Evolutionary conservation across 2,329 filamentous ascomycete genomes (phyloP).

Genomic region (Nemania sp.): DNA sequence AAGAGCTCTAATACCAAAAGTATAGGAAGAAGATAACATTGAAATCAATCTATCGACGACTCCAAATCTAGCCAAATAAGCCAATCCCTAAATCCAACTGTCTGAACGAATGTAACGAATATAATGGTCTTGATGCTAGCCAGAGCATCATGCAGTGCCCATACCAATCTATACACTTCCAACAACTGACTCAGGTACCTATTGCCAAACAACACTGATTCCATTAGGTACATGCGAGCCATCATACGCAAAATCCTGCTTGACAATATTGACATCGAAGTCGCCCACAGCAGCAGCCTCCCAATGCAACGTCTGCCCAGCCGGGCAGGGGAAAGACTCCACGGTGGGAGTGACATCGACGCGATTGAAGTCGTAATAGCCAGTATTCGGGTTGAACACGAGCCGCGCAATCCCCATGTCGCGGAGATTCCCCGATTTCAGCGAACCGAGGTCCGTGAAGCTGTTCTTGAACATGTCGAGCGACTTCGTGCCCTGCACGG

Average conservation of each 20-base stretch:
- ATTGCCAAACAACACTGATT: conserved; percentile 31
- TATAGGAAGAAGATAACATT: no score
- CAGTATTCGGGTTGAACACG: conserved; percentile 26
- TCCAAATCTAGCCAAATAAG: no score
- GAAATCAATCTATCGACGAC: no score
- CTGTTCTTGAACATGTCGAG: conserved; percentile 36
- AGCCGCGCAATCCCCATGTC: conserved; percentile 31
- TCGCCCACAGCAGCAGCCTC: conserved; percentile 33
- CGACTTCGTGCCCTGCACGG: conserved; percentile 19
- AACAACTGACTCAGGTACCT: no score
- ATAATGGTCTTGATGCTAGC: no score
- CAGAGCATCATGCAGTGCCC: no score
- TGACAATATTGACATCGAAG: conserved; percentile 29
- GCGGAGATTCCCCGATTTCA: conserved; percentile 32
- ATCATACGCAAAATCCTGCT: conserved; percentile 29
- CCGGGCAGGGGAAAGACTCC: conserved; percentile 34
- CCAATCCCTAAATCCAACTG: no score
- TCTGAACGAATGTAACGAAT: no score
- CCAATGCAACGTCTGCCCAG: conserved; percentile 31
- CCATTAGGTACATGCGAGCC: conserved; percentile 31
- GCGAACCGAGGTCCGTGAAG: conserved; percentile 29
- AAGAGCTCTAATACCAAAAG: no score
- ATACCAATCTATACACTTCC: no score
- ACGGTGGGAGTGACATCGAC: conserved; percentile 26
- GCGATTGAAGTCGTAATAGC: conserved; percentile 32